These are phyloP conservation scores for Pseudogymnoascus sp. DNA, from an alignment of 2,329 filamentous ascomycete genomes.

Conservation along the genomic window DNA sequence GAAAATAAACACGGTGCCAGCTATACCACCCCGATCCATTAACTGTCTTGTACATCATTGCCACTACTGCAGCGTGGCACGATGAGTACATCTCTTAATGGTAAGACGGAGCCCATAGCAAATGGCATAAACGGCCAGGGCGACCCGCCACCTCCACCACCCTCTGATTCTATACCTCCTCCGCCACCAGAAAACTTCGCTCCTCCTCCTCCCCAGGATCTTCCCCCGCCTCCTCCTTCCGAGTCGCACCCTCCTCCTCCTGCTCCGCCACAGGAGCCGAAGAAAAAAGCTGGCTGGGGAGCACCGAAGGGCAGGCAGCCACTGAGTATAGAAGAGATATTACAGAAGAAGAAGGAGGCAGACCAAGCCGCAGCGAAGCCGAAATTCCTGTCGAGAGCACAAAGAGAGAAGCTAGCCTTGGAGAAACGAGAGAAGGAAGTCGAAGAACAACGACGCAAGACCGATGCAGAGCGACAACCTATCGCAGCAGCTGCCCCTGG, in stretches of 20 bases:
- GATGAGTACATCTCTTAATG: not conserved
- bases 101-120: conserved; percentile 16
- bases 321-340: conserved; percentile 76
- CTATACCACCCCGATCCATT: conserved; percentile 9
- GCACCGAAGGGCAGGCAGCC: conserved; percentile 38
- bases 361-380: conserved; percentile 81
- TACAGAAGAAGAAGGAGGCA: conserved; percentile 77
- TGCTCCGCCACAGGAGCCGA: conserved; percentile 32
- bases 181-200: conserved; percentile 33
- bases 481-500: conserved; percentile 8
- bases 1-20: not conserved
- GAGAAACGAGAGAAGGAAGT: conserved; percentile 71
- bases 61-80: not conserved
- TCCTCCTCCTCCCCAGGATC: conserved; percentile 36
- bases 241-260: conserved; percentile 37
- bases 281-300: conserved; percentile 50
- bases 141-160: conserved; percentile 27
- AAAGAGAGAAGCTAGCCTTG: conserved; percentile 71
- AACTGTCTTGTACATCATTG: conserved; percentile 8
- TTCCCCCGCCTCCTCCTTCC: conserved; percentile 31
- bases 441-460: conserved; percentile 51
- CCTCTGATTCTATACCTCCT: conserved; percentile 21
- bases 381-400: conserved; percentile 76
- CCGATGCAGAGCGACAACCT: conserved; percentile 25
- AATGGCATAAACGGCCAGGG: conserved; percentile 18